Conservation (phyloP, 192 early-diverging fungal genomes). For the Cladochytrium replicatum region DNA sequence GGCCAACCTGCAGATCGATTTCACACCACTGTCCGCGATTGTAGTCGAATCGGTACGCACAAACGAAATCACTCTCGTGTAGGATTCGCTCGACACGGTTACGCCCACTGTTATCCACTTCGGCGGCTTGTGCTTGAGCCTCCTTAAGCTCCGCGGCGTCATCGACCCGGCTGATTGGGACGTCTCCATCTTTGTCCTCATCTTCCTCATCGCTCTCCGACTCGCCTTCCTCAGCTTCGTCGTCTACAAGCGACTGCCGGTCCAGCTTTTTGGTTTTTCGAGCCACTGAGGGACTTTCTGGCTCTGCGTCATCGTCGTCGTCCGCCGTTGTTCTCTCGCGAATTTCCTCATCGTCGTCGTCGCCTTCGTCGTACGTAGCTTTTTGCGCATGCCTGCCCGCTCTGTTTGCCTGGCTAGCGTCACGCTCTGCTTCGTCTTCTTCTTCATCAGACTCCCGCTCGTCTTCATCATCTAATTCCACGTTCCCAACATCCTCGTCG, state of each 20-base stretch:
- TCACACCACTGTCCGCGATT: conserved; percentile 64
- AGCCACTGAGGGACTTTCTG: background rate
- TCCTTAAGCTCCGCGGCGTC: conserved; percentile 22
- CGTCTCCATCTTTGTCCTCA: conserved; percentile 16
- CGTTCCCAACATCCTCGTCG: conserved; percentile 16
- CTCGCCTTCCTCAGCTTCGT: conserved; percentile 37
- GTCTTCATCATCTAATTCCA: conserved; percentile 14
- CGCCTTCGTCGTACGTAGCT: conserved; percentile 69
- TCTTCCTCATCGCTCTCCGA: conserved; percentile 28
- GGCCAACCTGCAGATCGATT: conserved; percentile 51
- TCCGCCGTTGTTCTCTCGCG: conserved; percentile 8
- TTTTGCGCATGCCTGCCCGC: conserved; percentile 50
- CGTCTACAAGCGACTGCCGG: conserved; percentile 20
- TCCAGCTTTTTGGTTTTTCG: conserved; percentile 22
- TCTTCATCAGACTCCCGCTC: conserved; percentile 36
- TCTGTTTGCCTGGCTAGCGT: conserved; percentile 55
- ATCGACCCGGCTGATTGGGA: too few species aligned
- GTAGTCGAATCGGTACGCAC: conserved; percentile 61
- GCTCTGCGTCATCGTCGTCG: conserved; percentile 13
- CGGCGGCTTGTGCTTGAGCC: conserved; percentile 21
- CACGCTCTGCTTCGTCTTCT: conserved; percentile 48
- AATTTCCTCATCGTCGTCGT: conserved; percentile 70
- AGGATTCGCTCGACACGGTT: conserved; percentile 48
- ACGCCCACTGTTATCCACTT: background rate
- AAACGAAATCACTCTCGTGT: conserved; percentile 49